Conservation (phyloP, 106 monocot genomes). For the Dendrobium chrysotoxum region DNA sequence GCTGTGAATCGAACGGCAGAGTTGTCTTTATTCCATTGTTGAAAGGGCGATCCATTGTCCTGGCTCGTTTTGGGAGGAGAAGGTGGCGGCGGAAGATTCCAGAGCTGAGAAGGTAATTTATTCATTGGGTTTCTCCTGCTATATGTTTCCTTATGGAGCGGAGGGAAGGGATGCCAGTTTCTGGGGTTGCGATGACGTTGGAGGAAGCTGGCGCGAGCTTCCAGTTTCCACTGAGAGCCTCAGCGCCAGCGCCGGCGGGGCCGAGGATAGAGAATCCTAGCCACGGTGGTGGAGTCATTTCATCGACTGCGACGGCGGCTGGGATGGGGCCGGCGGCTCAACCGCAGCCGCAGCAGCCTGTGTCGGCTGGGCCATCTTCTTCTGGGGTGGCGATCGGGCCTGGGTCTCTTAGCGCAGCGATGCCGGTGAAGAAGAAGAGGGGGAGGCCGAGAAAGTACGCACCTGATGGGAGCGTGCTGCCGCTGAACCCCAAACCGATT, state of each 20-base stretch:
- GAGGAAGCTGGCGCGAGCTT: neutral
- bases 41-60: neutral
- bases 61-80: neutral
- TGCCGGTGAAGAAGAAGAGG: conserved; percentile 50
- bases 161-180: conserved; percentile 13
- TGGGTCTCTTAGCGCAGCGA: conserved; percentile 8
- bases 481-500: conserved; percentile 64
- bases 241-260: conserved; percentile 8
- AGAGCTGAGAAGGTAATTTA: neutral
- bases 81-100: neutral
- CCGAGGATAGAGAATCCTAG: neutral
- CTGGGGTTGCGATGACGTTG: conserved; percentile 15
- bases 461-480: conserved; percentile 59
- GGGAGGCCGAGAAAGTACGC: conserved; percentile 87
- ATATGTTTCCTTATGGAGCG: conserved; percentile 29
- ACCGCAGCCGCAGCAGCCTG: conserved; percentile 20
- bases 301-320: neutral
- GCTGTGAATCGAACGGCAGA: neutral
- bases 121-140: neutral
- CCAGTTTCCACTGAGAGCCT: neutral
- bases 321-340: conserved; percentile 3
- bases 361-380: neutral
- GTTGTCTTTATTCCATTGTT: neutral
- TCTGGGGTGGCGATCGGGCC: conserved; percentile 2
- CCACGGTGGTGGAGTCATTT: conserved; percentile 8